Evolutionary conservation across 108 stramenopile genomes (phyloP).

Genomic region (Discostella stelligeroides): DNA sequence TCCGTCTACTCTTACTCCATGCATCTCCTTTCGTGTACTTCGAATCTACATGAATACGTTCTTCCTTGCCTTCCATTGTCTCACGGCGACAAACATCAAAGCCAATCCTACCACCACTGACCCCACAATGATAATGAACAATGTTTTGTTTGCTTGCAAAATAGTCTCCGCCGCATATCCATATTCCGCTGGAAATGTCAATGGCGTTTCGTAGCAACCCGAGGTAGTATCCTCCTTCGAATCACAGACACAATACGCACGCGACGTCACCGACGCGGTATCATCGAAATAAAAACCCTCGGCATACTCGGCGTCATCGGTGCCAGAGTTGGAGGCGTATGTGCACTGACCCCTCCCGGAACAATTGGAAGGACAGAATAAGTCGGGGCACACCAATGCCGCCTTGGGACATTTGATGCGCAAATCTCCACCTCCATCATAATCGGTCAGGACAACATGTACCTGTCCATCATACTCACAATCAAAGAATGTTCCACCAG

Average conservation of each 20-base stretch:
- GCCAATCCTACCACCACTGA: conserved; percentile 41
- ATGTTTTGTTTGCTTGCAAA: conserved; percentile 32
- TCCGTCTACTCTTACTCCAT: no score
- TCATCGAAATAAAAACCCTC: conserved; percentile 11
- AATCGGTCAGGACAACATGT: conserved; percentile 22
- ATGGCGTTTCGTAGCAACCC: conserved; percentile 36
- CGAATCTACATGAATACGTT: conserved; percentile 47
- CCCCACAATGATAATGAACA: conserved; percentile 46
- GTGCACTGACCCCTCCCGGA: conserved; percentile 51
- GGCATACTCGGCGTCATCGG: background rate
- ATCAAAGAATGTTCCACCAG: conserved; percentile 24
- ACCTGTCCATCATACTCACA: conserved; percentile 52
- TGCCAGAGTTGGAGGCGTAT: conserved; percentile 8
- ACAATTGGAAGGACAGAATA: conserved; percentile 51
- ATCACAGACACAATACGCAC: conserved; percentile 42
- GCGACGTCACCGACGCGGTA: conserved; percentile 6
- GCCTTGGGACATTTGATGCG: conserved; percentile 53
- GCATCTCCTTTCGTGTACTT: background rate
- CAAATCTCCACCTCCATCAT: conserved; percentile 20
- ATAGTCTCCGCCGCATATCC: conserved; percentile 13
- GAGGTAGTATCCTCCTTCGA: conserved; percentile 20
- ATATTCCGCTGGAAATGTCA: conserved; percentile 29
- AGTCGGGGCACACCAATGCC: conserved; percentile 42
- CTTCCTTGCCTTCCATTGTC: conserved; percentile 49
- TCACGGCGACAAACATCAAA: conserved; percentile 30